Conservation (phyloP, 2,329 filamentous ascomycete genomes). For the Rachicladosporium sp. region DNA sequence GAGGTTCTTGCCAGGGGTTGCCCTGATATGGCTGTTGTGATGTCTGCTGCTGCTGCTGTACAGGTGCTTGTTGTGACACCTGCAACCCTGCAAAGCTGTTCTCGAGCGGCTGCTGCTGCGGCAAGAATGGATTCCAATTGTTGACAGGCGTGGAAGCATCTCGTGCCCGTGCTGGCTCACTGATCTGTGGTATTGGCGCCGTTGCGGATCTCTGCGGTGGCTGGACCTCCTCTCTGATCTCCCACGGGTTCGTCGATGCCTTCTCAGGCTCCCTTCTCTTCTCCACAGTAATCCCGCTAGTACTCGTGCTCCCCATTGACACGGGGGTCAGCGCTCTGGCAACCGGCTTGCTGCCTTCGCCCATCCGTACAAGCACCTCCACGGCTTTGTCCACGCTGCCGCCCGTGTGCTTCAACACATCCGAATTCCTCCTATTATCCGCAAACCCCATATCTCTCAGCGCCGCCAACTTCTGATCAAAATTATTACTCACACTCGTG, state of each 20-base stretch:
- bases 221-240: conserved; percentile 25
- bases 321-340: conserved; percentile 23
- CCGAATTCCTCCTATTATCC: conserved; percentile 68
- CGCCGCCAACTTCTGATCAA: conserved; percentile 63
- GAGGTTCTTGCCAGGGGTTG: conserved; percentile 10
- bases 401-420: conserved; percentile 68
- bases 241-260: conserved; percentile 28
- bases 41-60: conserved; percentile 5
- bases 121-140: conserved; percentile 60
- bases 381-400: conserved; percentile 79
- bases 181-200: conserved; percentile 14
- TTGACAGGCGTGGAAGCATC: conserved; percentile 22
- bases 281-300: conserved; percentile 34
- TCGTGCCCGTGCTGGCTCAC: conserved; percentile 22
- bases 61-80: conserved; percentile 31
- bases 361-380: conserved; percentile 71
- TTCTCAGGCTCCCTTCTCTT: conserved; percentile 20
- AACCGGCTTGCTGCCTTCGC: conserved; percentile 48
- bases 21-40: conserved; percentile 14
- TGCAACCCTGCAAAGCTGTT: conserved; percentile 58
- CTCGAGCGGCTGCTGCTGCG: conserved; percentile 25
- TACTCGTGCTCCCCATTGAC: conserved; percentile 33
- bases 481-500: conserved; percentile 48
- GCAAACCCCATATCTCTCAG: conserved; percentile 85
- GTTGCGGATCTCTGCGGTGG: conserved; percentile 17